Base-by-base conservation (phyloP, 805 yeast species). In the Metschnikowia vanudenii region DNA sequence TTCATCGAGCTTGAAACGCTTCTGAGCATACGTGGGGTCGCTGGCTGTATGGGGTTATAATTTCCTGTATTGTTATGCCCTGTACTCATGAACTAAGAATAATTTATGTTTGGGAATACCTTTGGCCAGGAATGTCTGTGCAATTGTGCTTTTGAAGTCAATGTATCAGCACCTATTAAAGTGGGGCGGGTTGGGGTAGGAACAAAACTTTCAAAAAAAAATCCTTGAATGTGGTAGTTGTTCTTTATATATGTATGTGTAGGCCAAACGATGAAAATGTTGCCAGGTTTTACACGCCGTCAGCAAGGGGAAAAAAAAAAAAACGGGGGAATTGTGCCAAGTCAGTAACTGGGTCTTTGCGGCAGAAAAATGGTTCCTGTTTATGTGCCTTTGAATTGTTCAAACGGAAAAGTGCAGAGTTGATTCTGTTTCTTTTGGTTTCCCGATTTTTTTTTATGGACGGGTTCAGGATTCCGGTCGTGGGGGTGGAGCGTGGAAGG, bases 1-100 rank as follows among this genome's bases (percentile, higher is more conserved):
- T 42, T 45, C 35, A 43, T 42, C 10, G 53, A 42, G 37, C 46
- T 45, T 32, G 51, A 48, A 28, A 78, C 76, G 56, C 79, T 80
- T 54, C 85, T 71, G 39, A 82, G 64, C 88, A 83, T 83, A 54
- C 88, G 66, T 8, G 88, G 86, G 1, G 88, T 82, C 1, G 88
- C 88, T 2, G 85, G 86, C 13, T 65, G 73, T 22, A 43, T 43
- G 26, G 50, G 29, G 13, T 24, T 33, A 11, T 40, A 35, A 24
- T 41, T 14, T 41, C 36, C 39, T 37, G 19, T 14, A 11, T 19
- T 13, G 18, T 20, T 41, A 5, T 28, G 29, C 22, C 41, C 18
- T 17, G 48, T 26, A 34, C 48, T 20, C 24, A 20, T 20, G 24
- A 20, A 20, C 24, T 20, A n/a, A n/a, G n/a, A n/a, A 20, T 20